Percentiles rank a stretch among this genome's conserved stretches.
phyloP scores from a whole-genome alignment of 1,284 basidiomycete genomes.

The Ustilago tritici region DNA sequence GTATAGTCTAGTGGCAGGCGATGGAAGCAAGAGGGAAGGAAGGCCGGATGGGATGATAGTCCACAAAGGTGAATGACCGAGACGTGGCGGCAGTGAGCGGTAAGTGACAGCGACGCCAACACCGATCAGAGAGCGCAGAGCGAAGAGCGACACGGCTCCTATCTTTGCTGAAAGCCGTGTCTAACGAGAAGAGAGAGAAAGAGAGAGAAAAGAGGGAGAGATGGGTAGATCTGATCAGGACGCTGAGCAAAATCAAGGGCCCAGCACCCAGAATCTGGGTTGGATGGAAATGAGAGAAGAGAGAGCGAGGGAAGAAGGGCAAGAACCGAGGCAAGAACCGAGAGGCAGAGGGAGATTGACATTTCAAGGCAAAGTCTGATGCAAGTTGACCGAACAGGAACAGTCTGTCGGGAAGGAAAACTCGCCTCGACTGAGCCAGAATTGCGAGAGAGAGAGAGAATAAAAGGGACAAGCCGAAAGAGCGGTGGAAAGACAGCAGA shows the following conservation, averaged over 20 bases:
- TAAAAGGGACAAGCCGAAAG: background rate
- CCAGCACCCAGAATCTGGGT: conserved; percentile 3
- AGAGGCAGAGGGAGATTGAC: background rate
- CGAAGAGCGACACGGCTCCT: background rate
- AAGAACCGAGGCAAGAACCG: background rate
- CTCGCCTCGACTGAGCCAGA: background rate
- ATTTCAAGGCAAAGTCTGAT: background rate
- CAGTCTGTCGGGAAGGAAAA: conserved; percentile 1
- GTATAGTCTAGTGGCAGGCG: background rate
- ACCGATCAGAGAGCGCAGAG: background rate
- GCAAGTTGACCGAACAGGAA: background rate
- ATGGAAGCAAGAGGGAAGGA: background rate
- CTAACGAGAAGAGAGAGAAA: background rate
- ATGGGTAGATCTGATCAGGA: too few relatives aligned
- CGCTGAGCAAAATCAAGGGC: background rate
- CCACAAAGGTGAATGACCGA: conserved; percentile 1
- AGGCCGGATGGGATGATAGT: background rate
- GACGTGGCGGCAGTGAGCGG: background rate
- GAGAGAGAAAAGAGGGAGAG: background rate
- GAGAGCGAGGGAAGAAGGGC: background rate
- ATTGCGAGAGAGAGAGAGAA: background rate
- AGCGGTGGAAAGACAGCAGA: background rate
- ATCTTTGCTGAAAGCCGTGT: background rate
- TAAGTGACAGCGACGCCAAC: background rate
- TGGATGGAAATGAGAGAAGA: background rate